Evolutionary conservation across 2,329 filamentous ascomycete genomes (phyloP), one percentile per base, ranked within the genome.

Genomic region (Stagonosporopsis vannaccii): DNA sequence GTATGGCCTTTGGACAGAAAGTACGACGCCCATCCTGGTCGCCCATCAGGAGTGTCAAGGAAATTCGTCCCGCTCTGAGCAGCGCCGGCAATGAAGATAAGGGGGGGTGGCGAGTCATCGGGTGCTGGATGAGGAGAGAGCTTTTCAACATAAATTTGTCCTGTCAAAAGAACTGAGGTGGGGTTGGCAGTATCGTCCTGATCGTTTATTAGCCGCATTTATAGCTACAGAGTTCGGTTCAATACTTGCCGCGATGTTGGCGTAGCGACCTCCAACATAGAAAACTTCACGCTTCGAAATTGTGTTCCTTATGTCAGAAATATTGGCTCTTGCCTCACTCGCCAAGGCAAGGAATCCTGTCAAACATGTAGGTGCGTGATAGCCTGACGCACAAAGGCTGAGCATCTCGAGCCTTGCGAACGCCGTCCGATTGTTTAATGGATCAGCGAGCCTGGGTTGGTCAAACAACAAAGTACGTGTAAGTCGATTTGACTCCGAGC

Each of bases 1-100:
- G 78, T 76, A 67, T 81, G 80, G 30, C 80, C 80, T 28, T 75
- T 73, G 8, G 61, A 56, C 17, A 83, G 59, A 60, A 83, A 83
- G 53, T 75, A 74, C 2, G 78, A 79, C 0, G 80, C 77, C 81
- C 81, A 84, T n/a, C 80, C 80, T 6, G 73, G 74, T n/a, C 75
- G 67, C 44, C 78, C 78, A 52, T 84, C 79, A 9, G 81, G 79
- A 15, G 80, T 83, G 40, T 76, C 77, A 20, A 72, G 57, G 35
- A 60, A 71, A 32, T 68, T 68, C 9, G 61, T 61, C 9, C 66
- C 61, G 1, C 61, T 64, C 26, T 67, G 63, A 20, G 32, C 68
- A 30, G 51, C 52, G 6, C 58, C 63, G 13, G 56, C 43, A 19
- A 66, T 55, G 26, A 66, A 56, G 28, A 62, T 37, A 2, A 60